Evolutionary conservation across 768 basidiomycete genomes (phyloP), one percentile per base, ranked within the genome.

Genomic region (Hemileccinum impolitum): DNA sequence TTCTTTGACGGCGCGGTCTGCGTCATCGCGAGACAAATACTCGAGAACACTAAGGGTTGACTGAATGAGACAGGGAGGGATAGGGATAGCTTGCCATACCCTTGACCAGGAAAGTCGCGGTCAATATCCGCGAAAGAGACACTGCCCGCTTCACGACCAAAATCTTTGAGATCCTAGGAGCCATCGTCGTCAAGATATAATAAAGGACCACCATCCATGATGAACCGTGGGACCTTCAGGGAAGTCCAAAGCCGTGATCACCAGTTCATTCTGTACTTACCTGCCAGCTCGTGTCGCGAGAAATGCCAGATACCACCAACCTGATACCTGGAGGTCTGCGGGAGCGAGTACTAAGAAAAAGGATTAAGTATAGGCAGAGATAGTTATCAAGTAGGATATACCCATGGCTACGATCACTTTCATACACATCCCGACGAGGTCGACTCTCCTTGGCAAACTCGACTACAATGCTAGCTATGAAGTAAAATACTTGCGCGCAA

Each of bases 221-320:
- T 47, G 37, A 51, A 41, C 52, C 53, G 58, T 53, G 51, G 59
- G 65, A 64, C 67, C 31, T 21, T 52, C 56, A 25, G 40, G 17
- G 17, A 48, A 48, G 39, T 23, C 42, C 45, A 37, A 49, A 35
- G 45, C 15, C 30, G 2, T 25, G 35, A 25, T 34, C 50, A 45
- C 39, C 18, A 43, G 14, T 43, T 48, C 41, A 37, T 40, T 30
- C 30, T 15, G 43, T 64, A 71, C 88, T 74, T 84, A 98, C 94
- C 93, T 98, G 94, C 94, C 94, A 98, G 70, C 94, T 96, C 39
- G 93, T 95, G 66, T 94, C 90, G 65, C 88, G 85, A 57, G 93
- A 90, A 56, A 98, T 81, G 47, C 92, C 92, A 34, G 87, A 81
- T 51, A 99, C 91, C 52, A 87, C 76, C 48, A 97, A 75, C 57